These are phyloP conservation scores for Penicillium egyptiacum DNA, from an alignment of 495 filamentous ascomycete species.

Conservation along the genomic window DNA sequence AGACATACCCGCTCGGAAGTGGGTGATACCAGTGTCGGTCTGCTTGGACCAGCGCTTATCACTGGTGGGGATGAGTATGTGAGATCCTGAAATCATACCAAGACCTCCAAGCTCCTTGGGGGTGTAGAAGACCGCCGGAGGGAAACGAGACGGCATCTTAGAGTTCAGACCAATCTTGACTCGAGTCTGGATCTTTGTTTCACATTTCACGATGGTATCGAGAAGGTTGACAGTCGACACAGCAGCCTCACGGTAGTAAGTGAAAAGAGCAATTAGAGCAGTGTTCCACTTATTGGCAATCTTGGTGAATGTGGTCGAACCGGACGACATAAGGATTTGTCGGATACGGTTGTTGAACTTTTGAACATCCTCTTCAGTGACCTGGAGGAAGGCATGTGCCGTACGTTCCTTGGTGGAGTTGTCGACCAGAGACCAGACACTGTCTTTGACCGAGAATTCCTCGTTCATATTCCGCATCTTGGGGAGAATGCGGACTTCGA, in stretches of 20 bases:
- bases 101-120: conserved; percentile 97
- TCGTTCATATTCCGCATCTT: conserved; percentile 95
- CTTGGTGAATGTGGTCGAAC: conserved; percentile 98
- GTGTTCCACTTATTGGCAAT: conserved; percentile 99
- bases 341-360: conserved; percentile 99
- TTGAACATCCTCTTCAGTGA: conserved; percentile 96
- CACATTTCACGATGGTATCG: conserved; percentile 98
- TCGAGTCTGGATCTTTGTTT: conserved; percentile 98
- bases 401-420: conserved; percentile 96
- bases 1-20: conserved; percentile 97
- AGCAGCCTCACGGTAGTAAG: conserved; percentile 97
- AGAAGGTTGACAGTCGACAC: conserved; percentile 95
- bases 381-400: conserved; percentile 96
- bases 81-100: conserved; percentile 98
- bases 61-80: conserved; percentile 96
- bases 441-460: conserved; percentile 96
- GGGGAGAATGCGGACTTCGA: conserved; percentile 95
- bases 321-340: conserved; percentile 98
- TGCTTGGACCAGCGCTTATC: conserved; percentile 99
- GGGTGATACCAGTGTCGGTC: conserved; percentile 94
- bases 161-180: conserved; percentile 99
- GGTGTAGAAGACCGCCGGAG: conserved; percentile 98
- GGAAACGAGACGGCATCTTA: conserved; percentile 99
- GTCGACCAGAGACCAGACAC: conserved; percentile 95
- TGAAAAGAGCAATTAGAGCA: conserved; percentile 96